These are phyloP conservation scores for Fusarium setosum DNA, from an alignment of 2,329 filamentous ascomycete genomes.

Conservation along the genomic window DNA sequence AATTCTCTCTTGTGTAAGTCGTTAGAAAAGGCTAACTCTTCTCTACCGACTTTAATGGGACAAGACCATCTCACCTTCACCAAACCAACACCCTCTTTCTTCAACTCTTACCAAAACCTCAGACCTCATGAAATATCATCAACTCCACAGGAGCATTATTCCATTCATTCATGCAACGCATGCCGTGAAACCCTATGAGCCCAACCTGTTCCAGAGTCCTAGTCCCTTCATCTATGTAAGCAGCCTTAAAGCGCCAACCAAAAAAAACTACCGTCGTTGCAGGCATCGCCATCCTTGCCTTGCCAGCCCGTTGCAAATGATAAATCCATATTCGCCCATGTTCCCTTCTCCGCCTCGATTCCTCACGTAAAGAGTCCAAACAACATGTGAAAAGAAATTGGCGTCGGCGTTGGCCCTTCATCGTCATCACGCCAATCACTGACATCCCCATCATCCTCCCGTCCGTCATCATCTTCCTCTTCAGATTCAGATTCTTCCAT, in stretches of 20 bases:
- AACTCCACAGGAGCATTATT: conserved; percentile 1
- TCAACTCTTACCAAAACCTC: not conserved
- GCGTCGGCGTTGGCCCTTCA: conserved; percentile 22
- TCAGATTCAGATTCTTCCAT: conserved; percentile 13
- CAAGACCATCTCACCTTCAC: not conserved
- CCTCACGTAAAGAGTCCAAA: conserved; percentile 38
- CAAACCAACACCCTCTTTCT: not conserved
- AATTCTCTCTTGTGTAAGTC: not conserved
- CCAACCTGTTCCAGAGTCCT: conserved; percentile 12
- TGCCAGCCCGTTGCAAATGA: not conserved
- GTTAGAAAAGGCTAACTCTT: no score
- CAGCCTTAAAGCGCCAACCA: conserved; percentile 27
- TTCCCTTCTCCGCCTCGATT: not conserved
- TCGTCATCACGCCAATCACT: conserved; percentile 35
- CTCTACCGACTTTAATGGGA: no score
- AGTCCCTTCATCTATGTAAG: conserved; percentile 5
- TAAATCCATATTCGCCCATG: not conserved
- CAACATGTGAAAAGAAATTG: conserved; percentile 33
- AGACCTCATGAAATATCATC: not conserved
- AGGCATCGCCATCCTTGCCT: conserved; percentile 1
- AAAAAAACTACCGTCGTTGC: conserved; percentile 8
- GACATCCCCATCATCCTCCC: conserved; percentile 15
- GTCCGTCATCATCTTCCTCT: conserved; percentile 25
- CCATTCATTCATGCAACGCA: conserved; percentile 3
- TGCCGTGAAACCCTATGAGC: conserved; percentile 8